These are phyloP conservation scores for Hibiscus mutabilis DNA, from an alignment of 345 rosid genomes.

Conservation along the genomic window DNA sequence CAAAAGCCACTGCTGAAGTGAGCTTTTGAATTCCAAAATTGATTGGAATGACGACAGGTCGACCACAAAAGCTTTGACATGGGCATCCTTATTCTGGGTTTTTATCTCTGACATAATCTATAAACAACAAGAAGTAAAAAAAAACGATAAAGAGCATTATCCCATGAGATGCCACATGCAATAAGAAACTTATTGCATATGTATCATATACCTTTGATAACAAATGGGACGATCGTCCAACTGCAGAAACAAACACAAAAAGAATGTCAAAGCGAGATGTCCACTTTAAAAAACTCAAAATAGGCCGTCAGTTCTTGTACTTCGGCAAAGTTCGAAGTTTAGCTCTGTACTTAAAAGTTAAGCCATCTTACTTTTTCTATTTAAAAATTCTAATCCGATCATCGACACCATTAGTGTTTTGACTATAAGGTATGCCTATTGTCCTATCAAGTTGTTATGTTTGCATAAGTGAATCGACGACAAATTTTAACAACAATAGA, in stretches of 20 bases:
- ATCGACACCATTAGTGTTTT: too few relatives aligned
- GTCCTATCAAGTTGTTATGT: too few relatives aligned
- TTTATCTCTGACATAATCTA: constrained; percentile 56
- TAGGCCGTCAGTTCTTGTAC: too few relatives aligned
- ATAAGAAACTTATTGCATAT: neutral
- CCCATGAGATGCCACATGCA: neutral
- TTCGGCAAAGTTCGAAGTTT: too few relatives aligned
- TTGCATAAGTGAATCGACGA: too few relatives aligned
- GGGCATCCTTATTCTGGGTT: constrained; percentile 38
- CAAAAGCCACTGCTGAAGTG: constrained; percentile 68
- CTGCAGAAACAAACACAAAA: constrained; percentile 40
- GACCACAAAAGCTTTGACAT: constrained; percentile 56
- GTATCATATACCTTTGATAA: constrained; percentile 42
- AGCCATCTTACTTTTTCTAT: too few relatives aligned
- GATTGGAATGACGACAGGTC: constrained; percentile 68
- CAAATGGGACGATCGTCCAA: constrained; percentile 53
- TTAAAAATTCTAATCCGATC: too few relatives aligned
- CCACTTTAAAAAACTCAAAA: neutral
- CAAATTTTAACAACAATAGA: too few relatives aligned
- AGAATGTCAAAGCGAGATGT: constrained; percentile 12
- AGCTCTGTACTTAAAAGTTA: too few relatives aligned
- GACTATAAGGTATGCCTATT: too few relatives aligned
- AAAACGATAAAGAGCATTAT: neutral
- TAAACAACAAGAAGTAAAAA: constrained; percentile 11
- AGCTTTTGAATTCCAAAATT: constrained; percentile 49